Evolutionary conservation across 495 filamentous ascomycete species (phyloP), one percentile per base, ranked within the genome.

Genomic region (Penicillium longicatenatum): DNA sequence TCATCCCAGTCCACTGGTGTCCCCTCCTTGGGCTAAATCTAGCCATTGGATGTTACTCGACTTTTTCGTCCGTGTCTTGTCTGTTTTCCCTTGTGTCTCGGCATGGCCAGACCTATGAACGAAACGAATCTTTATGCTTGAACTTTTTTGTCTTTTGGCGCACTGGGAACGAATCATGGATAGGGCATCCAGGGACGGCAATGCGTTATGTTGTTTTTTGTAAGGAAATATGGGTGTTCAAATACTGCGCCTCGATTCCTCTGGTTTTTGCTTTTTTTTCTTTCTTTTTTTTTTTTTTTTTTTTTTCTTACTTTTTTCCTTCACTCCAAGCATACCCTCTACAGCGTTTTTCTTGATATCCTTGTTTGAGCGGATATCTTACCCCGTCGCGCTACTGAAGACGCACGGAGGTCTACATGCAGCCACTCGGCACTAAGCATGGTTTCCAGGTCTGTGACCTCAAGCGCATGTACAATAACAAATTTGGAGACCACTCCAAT

Each of bases 1-100:
- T 46, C 67, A 10, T 75, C 75, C 4, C 73, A 75, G 53, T 74
- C 74, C 8, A 78, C 74, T n/a, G 73, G 77, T 29, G 74, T 76
- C 14, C 74, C 75, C 6, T 70, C 74, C 6, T 65, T 71, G 59
- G 72, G 62, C 50, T 78, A 71, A 68, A 50, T 50, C 20, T 17
- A 49, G 31, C 19, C 42, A 52, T 48, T 17, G 4, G 0, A 37
- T 49, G 60, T 24, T 26, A 53, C 37, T 47, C 56, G 50, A 43
- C 22, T 31, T 49, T 59, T 54, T 41, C 55, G 22, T 29, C 24
- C 53, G 62, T 46, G 44, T 51, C 58, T 63, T 57, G 42, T 59
- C 54, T 65, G 43, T 59, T 60, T 39, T 50, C 54, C 41, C 60
- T 49, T 21, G 20, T 12, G 17, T 31, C 58, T 53, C 59, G 47